Conservation (phyloP, 1,284 basidiomycete species). For the Microbotryum lychnidis-dioicae region DNA sequence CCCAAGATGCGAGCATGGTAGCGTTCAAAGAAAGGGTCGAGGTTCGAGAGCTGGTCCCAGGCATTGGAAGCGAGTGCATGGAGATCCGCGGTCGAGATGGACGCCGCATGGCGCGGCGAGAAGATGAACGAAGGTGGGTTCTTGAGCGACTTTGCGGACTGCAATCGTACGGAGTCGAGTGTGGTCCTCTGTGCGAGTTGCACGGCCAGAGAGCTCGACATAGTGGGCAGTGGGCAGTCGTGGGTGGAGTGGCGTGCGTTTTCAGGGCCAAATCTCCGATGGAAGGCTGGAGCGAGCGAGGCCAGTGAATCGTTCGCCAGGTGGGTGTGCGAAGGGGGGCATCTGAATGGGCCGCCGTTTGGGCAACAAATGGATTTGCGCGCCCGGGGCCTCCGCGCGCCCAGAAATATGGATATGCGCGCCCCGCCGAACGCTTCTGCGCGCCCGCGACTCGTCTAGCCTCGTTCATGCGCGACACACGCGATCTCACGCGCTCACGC, state of each 20-base stretch:
- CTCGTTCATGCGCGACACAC: too few relatives aligned
- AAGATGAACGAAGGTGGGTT: constrained; percentile 75
- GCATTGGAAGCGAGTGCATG: constrained; percentile 75
- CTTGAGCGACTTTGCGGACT: constrained; percentile 53
- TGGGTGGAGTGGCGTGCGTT: neutral
- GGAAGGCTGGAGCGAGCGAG: too few relatives aligned
- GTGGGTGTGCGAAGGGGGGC: too few relatives aligned
- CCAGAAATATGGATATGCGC: too few relatives aligned
- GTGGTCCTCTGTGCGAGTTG: constrained; percentile 77
- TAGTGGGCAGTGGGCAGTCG: constrained; percentile 30
- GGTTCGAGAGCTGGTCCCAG: constrained; percentile 55
- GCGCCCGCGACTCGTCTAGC: too few relatives aligned
- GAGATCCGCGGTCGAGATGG: constrained; percentile 79
- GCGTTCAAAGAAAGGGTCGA: constrained; percentile 50
- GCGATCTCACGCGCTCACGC: too few relatives aligned
- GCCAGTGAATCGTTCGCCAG: too few relatives aligned
- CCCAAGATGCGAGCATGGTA: constrained; percentile 71
- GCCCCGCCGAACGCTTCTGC: too few relatives aligned
- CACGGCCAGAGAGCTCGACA: constrained; percentile 69
- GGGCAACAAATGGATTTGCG: too few relatives aligned
- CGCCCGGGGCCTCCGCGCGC: too few relatives aligned
- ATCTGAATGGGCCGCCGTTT: too few relatives aligned
- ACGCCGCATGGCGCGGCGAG: constrained; percentile 64
- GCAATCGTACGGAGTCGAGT: constrained; percentile 68
- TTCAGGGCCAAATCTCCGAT: too few relatives aligned